Conservation (phyloP, 805 yeast species). For the Zygotorulaspora chibaensis region DNA sequence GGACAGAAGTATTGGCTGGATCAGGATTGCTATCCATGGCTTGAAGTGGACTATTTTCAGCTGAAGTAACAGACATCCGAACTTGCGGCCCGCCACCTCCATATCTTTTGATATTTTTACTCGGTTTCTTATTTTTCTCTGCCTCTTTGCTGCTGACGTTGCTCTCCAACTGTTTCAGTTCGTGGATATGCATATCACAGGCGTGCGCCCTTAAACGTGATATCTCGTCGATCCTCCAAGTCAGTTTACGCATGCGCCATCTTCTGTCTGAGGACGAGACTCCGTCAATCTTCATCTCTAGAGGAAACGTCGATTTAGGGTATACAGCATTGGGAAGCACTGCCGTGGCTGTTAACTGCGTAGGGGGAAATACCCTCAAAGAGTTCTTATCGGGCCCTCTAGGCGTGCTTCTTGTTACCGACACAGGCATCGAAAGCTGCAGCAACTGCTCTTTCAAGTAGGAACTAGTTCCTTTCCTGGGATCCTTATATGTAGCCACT, state of each 20-base stretch:
- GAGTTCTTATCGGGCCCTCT: conserved; percentile 84
- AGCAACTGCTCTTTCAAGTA: conserved; percentile 34
- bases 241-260: conserved; percentile 89
- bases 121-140: conserved; percentile 36
- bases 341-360: conserved; percentile 82
- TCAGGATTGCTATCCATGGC: conserved; percentile 5
- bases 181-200: conserved; percentile 54
- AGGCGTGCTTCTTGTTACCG: conserved; percentile 70
- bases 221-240: conserved; percentile 86
- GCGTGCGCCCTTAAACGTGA: conserved; percentile 55
- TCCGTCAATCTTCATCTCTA: conserved; percentile 78
- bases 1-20: conserved; percentile 6
- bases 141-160: conserved; percentile 34
- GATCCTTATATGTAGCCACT: conserved; percentile 41
- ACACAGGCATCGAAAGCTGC: conserved; percentile 55
- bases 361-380: conserved; percentile 90
- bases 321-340: conserved; percentile 83
- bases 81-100: conserved; percentile 39
- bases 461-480: conserved; percentile 12
- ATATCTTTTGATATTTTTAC: conserved; percentile 34
- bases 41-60: conserved; percentile 26
- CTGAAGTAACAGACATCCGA: conserved; percentile 34
- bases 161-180: conserved; percentile 38
- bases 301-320: conserved; percentile 80
- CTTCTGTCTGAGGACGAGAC: conserved; percentile 54